Conservation (phyloP, 352 stramenopile genomes). For the Blastocystis sp. region DNA sequence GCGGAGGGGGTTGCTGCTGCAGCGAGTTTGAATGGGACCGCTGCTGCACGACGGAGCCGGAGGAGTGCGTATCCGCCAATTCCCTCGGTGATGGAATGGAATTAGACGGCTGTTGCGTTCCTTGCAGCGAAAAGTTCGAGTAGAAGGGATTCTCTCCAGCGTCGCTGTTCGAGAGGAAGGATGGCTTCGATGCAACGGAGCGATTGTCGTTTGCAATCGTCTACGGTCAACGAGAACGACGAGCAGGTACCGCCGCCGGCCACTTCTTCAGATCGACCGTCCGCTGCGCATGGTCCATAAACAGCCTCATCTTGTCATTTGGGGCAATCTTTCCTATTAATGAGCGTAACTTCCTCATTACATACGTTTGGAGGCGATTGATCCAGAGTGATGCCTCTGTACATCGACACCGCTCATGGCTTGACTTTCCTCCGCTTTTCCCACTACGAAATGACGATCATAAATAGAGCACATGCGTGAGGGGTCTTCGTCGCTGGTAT, state of each 20-base stretch:
- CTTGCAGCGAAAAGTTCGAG: slow-evolving; percentile 1
- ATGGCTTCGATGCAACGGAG: not conserved
- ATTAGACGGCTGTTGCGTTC: not conserved
- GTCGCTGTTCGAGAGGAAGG: not conserved
- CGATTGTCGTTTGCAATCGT: not conserved
- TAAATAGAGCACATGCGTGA: too few relatives aligned
- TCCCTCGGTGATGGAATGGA: not conserved
- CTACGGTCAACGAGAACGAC: not conserved
- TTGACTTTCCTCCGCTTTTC: too few relatives aligned
- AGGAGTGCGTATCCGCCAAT: not conserved
- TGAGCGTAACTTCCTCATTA: too few relatives aligned
- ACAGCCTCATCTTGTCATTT: slow-evolving; percentile 37
- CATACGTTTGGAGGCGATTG: too few relatives aligned
- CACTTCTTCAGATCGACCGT: slow-evolving; percentile 46
- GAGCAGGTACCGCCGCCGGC: not conserved
- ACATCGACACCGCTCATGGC: too few relatives aligned
- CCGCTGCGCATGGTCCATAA: slow-evolving; percentile 63
- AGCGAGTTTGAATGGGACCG: not conserved
- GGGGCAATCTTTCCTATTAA: not conserved
- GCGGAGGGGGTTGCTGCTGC: not conserved
- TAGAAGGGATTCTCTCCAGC: not conserved
- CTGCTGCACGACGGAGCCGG: not conserved
- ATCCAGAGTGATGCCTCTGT: too few relatives aligned
- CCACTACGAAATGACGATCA: too few relatives aligned
- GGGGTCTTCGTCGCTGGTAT: too few relatives aligned